phyloP scores from a whole-genome alignment of 805 yeast genomes.

The Candida jianshihensis region DNA sequence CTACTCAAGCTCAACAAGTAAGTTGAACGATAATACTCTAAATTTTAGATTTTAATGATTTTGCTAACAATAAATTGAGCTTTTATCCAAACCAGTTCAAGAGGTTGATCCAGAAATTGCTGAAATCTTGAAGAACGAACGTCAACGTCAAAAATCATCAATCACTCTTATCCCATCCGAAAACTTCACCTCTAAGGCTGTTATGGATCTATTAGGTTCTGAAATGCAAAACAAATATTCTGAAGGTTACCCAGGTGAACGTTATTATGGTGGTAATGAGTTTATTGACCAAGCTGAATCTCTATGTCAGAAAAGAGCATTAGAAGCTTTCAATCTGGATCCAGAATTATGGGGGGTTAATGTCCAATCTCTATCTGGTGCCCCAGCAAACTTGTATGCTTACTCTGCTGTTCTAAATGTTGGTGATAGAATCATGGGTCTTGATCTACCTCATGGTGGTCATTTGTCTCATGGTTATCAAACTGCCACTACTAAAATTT shows the following conservation, averaged over 20 bases:
- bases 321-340: conserved; percentile 76
- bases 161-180: conserved; percentile 94
- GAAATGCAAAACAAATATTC: conserved; percentile 98
- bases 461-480: conserved; percentile 97
- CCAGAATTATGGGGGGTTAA: conserved; percentile 94
- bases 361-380: conserved; percentile 93
- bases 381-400: conserved; percentile 96
- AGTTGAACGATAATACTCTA: background rate
- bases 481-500: conserved; percentile 82
- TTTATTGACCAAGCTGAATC: conserved; percentile 90
- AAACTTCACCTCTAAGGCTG: conserved; percentile 94
- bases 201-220: conserved; percentile 92
- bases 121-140: conserved; percentile 68
- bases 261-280: conserved; percentile 98
- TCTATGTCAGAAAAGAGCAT: conserved; percentile 90
- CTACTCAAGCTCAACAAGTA: conserved; percentile 13
- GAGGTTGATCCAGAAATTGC: conserved; percentile 80
- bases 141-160: conserved; percentile 87
- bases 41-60: background rate
- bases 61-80: background rate
- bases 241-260: conserved; percentile 98
- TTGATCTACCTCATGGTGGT: conserved; percentile 97
- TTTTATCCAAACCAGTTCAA: conserved; percentile 4
- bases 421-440: conserved; percentile 96
- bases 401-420: conserved; percentile 93